phyloP scores from a whole-genome alignment of 208 protist species.

The Leishmania gerbilli region DNA sequence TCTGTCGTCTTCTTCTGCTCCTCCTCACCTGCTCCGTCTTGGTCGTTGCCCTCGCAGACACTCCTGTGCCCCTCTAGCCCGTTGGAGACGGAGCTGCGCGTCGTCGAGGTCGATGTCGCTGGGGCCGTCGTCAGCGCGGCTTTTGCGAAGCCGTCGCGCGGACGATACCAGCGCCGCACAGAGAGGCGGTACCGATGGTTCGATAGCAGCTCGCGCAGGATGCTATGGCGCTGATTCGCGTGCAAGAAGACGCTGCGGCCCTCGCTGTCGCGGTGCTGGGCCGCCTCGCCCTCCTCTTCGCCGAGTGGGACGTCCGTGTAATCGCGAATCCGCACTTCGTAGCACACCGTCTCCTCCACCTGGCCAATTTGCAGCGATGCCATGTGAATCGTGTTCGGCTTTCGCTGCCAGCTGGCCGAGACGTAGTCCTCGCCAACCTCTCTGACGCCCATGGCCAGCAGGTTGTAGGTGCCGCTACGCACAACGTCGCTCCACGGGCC shows the following conservation, averaged over 20 bases:
- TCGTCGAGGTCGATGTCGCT: constrained; percentile 1
- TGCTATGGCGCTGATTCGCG: constrained; percentile 55
- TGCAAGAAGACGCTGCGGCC: constrained; percentile 42
- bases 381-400: constrained; percentile 61
- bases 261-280: constrained; percentile 19
- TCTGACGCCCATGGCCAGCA: constrained; percentile 61
- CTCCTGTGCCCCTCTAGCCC: not conserved
- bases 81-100: constrained; percentile 6
- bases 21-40: not conserved
- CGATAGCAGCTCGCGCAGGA: constrained; percentile 63
- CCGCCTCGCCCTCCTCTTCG: constrained; percentile 38
- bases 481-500: constrained; percentile 64
- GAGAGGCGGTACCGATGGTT: constrained; percentile 81
- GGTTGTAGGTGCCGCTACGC: constrained; percentile 71
- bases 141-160: constrained; percentile 49
- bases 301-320: constrained; percentile 66
- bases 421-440: constrained; percentile 87
- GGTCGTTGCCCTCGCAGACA: not conserved
- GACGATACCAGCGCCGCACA: constrained; percentile 89
- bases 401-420: constrained; percentile 71
- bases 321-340: constrained; percentile 75
- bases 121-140: not conserved
- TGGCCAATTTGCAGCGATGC: constrained; percentile 51
- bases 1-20: not conserved
- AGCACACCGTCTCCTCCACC: constrained; percentile 82